Evolutionary conservation across 192 early-diverging fungal genomes (phyloP), one percentile per base, ranked within the genome.

Genomic region (Geranomyces michiganensis): DNA sequence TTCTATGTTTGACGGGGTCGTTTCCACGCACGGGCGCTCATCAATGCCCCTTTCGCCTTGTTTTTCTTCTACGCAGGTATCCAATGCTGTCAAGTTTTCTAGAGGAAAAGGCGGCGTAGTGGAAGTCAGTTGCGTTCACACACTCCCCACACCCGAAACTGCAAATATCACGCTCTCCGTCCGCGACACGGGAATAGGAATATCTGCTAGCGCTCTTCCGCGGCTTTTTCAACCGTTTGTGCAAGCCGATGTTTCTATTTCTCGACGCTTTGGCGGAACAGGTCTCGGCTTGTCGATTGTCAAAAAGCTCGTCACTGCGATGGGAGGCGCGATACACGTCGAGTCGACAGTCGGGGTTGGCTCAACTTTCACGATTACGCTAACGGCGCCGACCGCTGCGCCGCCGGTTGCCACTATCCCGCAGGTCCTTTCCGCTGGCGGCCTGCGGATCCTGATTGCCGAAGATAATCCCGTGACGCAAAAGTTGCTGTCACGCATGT

Each of bases 271-370:
- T 68, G 92, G 92, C 51, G 94, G 94, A 32, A 94, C 93, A 17
- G 93, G 94, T 0, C 78, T 96, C 22, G 94, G 94, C 0, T 84
- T 96, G 26, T 90, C 89, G 33, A 96, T 96, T 55, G 90, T 87
- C 9, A 90, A 89, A 75, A 86, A 90, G 36, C 78, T 96, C 88
- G 33, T 49, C 26, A 31, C 24, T 14, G 24, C 65, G 7, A 76
- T 76, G 75, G 63, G 65, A 14, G 75, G 75, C 29, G 33, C 56
- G 4, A 72, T 67, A 22, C 27, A 21, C 22, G 49, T 67, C 49
- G 22, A 48, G 13, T 59, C 51, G 27, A 65, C 14, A 5, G 67
- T 61, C 47, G 49, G 43, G n/a, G 65, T 53, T 1, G 75, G 75
- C 17, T 45, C 75, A 8, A 60, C 62, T 27, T 72, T 76, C 56